These are phyloP conservation scores for Chlorella variabilis DNA, from an alignment of 163 green algal genomes.

Conservation along the genomic window DNA sequence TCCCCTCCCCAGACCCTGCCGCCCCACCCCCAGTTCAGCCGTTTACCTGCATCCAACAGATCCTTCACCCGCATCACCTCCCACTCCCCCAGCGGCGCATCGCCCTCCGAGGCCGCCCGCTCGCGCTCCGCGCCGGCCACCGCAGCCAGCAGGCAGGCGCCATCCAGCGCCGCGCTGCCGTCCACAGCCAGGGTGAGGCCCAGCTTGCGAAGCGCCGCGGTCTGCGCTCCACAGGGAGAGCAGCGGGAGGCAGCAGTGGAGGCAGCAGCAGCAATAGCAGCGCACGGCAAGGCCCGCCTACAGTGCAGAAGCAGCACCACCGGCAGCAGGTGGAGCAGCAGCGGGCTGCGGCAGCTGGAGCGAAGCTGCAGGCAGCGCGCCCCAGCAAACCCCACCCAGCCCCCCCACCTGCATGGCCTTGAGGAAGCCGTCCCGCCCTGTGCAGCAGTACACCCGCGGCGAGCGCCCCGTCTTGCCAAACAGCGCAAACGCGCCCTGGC, in stretches of 20 bases:
- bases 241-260: background rate
- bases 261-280: background rate
- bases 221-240: slow-evolving; percentile 31
- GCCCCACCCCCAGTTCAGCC: no score
- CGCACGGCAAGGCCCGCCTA: no score
- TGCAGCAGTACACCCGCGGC: slow-evolving; percentile 65
- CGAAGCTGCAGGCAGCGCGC: no score
- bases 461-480: slow-evolving; percentile 56
- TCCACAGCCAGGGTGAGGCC: slow-evolving; percentile 60
- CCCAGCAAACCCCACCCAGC: no score
- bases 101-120: slow-evolving; percentile 45
- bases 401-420: slow-evolving; percentile 54
- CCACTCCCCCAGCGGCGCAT: slow-evolving; percentile 76
- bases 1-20: no score
- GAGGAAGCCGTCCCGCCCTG: slow-evolving; percentile 27
- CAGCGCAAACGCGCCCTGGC: slow-evolving; percentile 61
- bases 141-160: slow-evolving; percentile 56
- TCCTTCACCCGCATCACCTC: slow-evolving; percentile 61
- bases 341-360: no score
- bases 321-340: no score
- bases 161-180: slow-evolving; percentile 9
- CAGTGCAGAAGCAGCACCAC: no score
- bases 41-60: slow-evolving; percentile 21
- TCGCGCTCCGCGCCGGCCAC: slow-evolving; percentile 63
- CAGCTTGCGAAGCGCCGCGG: slow-evolving; percentile 59